A percentile compares a stretch with the other conserved stretches of the same genome.
Evolutionary conservation across 495 filamentous ascomycete genomes (phyloP).

Genomic region (Tuber borchii): DNA sequence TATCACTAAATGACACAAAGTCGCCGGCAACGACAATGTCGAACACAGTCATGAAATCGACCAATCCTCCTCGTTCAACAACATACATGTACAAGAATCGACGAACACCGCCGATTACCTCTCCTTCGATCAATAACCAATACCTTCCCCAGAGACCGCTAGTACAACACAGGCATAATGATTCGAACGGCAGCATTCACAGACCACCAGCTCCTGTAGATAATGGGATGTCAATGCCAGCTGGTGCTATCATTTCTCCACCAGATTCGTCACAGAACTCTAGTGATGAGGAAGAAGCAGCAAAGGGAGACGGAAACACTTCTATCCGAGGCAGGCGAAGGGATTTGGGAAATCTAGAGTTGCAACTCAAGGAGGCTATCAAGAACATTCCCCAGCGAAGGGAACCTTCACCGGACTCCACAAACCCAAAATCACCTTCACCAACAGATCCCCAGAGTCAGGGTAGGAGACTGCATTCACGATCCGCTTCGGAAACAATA

Average conservation of each 20-base stretch:
- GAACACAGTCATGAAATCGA: conserved; percentile 47
- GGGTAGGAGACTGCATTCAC: conserved; percentile 55
- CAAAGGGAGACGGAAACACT: conserved; percentile 42
- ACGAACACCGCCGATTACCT: conserved; percentile 55
- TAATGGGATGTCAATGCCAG: conserved; percentile 54
- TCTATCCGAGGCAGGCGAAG: conserved; percentile 44
- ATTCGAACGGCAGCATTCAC: conserved; percentile 53
- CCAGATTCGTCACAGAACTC: conserved; percentile 72
- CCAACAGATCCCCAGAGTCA: conserved; percentile 38
- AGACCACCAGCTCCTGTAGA: conserved; percentile 73
- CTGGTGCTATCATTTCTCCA: conserved; percentile 75
- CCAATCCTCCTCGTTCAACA: conserved; percentile 43
- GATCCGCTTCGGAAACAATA: conserved; percentile 74
- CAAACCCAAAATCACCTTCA: conserved; percentile 26
- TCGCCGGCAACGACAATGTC: conserved; percentile 54
- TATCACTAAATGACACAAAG: conserved; percentile 49
- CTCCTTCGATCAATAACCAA: conserved; percentile 33
- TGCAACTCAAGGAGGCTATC: conserved; percentile 76
- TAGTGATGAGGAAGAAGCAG: conserved; percentile 73
- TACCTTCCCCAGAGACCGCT: conserved; percentile 7
- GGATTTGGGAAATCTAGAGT: conserved; percentile 59
- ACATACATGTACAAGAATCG: conserved; percentile 64
- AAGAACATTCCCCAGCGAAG: conserved; percentile 66
- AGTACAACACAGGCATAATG: conserved; percentile 42
- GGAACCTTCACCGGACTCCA: conserved; percentile 49